Percentiles rank a stretch among this genome's conserved stretches.
Evolutionary conservation across 73 alveolate species (phyloP).

Genomic region (Paramecium primaurelia): DNA sequence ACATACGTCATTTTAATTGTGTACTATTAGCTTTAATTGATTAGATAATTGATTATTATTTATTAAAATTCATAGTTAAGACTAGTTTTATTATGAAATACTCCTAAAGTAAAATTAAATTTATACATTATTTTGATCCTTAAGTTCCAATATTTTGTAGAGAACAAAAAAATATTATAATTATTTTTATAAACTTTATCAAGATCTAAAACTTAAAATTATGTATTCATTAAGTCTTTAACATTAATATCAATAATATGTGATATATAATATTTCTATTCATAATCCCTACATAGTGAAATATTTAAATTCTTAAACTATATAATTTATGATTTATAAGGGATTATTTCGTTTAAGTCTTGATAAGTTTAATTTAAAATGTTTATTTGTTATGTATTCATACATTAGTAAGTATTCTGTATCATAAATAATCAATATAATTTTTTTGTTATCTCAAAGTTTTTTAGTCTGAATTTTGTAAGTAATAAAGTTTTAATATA

Average conservation of each 20-base stretch:
- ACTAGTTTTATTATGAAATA: too few species aligned
- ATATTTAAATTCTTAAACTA: background rate
- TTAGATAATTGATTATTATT: background rate
- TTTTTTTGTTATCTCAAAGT: too few species aligned
- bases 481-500: too few species aligned
- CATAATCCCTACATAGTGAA: background rate
- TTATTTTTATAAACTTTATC: background rate
- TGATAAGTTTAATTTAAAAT: background rate
- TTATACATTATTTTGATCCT: background rate
- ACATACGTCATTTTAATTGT: background rate
- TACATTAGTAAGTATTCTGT: too few species aligned
- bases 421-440: background rate
- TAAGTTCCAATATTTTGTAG: background rate
- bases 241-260: background rate
- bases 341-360: background rate
- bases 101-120: background rate
- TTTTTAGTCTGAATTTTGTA: too few species aligned
- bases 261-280: background rate
- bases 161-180: background rate
- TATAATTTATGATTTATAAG: background rate
- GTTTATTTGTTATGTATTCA: background rate
- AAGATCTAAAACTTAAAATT: background rate
- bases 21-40: background rate
- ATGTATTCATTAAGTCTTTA: background rate
- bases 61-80: background rate